Conservation (phyloP, 495 filamentous ascomycete species). For the Aspergillus affinis region DNA sequence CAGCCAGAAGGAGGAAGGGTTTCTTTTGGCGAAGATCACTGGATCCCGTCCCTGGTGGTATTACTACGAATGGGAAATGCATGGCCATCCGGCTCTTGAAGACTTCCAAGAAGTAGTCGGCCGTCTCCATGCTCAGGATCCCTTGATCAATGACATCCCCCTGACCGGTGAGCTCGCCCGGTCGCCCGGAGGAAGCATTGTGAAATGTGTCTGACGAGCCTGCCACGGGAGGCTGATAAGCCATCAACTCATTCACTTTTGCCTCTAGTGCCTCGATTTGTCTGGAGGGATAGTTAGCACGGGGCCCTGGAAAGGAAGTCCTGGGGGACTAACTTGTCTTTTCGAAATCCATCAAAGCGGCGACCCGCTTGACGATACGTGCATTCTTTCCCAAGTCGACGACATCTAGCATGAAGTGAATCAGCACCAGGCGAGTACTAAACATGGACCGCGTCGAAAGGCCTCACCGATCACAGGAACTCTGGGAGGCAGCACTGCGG, state of each 20-base stretch:
- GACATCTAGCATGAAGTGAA: slow-evolving; percentile 15
- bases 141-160: slow-evolving; percentile 30
- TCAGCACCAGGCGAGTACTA: background rate
- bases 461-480: slow-evolving; percentile 17
- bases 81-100: slow-evolving; percentile 20
- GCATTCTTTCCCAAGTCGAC: slow-evolving; percentile 25
- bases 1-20: slow-evolving; percentile 33
- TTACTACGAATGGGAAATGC: slow-evolving; percentile 38
- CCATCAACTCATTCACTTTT: slow-evolving; percentile 17
- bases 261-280: slow-evolving; percentile 27
- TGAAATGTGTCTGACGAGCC: too few species aligned
- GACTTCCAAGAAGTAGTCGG: slow-evolving; percentile 26
- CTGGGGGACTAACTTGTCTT: slow-evolving; percentile 19
- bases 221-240: background rate
- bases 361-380: slow-evolving; percentile 23
- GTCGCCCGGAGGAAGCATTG: background rate
- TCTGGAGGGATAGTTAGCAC: slow-evolving; percentile 5
- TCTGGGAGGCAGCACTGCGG: slow-evolving; percentile 14
- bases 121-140: slow-evolving; percentile 14
- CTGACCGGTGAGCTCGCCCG: slow-evolving; percentile 9
- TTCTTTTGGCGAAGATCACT: slow-evolving; percentile 12
- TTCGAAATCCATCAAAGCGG: slow-evolving; percentile 26
- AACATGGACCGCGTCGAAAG: background rate
- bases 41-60: slow-evolving; percentile 14
- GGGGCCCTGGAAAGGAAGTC: background rate